Evolutionary conservation across 2,329 filamentous ascomycete species (phyloP).

Genomic region (Capronia epimyces): DNA sequence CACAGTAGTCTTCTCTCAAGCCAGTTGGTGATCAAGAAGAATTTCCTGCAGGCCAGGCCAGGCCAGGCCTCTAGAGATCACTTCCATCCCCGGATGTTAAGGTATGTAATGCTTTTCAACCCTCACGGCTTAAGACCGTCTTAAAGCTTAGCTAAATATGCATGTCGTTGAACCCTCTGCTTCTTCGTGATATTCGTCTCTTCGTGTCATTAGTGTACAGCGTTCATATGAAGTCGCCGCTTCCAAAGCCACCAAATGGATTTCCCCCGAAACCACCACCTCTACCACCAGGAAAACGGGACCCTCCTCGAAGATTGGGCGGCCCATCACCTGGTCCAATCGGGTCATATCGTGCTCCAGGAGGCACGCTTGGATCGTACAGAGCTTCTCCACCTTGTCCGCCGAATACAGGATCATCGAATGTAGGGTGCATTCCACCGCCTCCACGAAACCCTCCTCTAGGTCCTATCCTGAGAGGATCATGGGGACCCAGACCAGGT

Average conservation of each 20-base stretch:
- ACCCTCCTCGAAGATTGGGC: constrained; percentile 43
- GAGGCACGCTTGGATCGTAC: constrained; percentile 69
- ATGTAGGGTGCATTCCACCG: constrained; percentile 91
- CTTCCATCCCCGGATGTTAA: too few relatives aligned
- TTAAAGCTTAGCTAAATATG: too few relatives aligned
- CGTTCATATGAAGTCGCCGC: constrained; percentile 50
- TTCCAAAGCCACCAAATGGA: constrained; percentile 57
- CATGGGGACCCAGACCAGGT: constrained; percentile 74
- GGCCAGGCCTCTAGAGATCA: too few relatives aligned
- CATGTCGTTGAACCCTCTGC: not conserved
- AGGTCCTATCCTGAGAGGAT: constrained; percentile 68
- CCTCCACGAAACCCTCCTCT: constrained; percentile 56
- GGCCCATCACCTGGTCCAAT: constrained; percentile 63
- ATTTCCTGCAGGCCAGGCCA: too few relatives aligned
- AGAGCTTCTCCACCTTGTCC: constrained; percentile 50
- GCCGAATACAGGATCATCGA: constrained; percentile 81
- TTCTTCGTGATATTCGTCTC: not conserved
- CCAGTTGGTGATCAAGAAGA: too few relatives aligned
- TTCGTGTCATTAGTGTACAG: not conserved
- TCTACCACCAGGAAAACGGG: constrained; percentile 45
- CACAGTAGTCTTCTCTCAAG: too few relatives aligned
- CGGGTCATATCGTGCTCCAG: constrained; percentile 88
- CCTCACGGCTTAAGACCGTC: too few relatives aligned
- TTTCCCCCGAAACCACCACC: constrained; percentile 40
- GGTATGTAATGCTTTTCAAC: too few relatives aligned